Evolutionary conservation across 129 eudicot species (phyloP), one percentile per base, ranked within the genome.

Genomic region (Flaveria linearis): DNA sequence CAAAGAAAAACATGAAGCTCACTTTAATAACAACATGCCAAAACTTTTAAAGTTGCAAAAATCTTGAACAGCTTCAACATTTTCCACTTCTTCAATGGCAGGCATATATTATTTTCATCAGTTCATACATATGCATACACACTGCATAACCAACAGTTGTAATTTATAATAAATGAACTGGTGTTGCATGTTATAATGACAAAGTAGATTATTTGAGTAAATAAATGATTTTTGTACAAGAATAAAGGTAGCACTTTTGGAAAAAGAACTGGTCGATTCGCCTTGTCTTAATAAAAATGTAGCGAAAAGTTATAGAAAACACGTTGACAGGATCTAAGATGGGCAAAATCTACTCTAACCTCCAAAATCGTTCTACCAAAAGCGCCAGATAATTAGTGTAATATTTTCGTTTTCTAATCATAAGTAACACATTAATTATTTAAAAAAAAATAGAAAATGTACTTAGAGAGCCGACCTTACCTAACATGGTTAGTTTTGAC

Each of bases 101-200:
- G 83, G 74, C 74, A 73, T 12, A 74, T 33, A 66, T 80, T 66
- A 80, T 74, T 80, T 73, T 58, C 57, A 28, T 63, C 74, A 30
- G 33, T 43, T 46, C 62, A 36, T 77, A 9, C 4, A 73, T 16
- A 55, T 74, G 60, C 75, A 80, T 46, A 68, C 65, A 66, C 26
- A 74, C 41, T 36, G 41, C 41, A 36, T 36, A 36, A 36, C 25
- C 16, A 25, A 60, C 41, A 22, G 16, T 60, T 25, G 8, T 10
- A 22, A 60, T 20, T 22, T 58, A 22, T 22, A 22, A 56, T 9
- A 18, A 56, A 10, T 22, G 5, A 20, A 57, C 64, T 23, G 15
- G n/a, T 5, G 41, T 36, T 36, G 41, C 41, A 36, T 36, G 41
- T 0, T 36, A 36, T 36, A 0, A 36, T 36, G 41, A 36, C 41